phyloP scores from a whole-genome alignment of 306 rosid species.

The Fragaria vesca region DNA sequence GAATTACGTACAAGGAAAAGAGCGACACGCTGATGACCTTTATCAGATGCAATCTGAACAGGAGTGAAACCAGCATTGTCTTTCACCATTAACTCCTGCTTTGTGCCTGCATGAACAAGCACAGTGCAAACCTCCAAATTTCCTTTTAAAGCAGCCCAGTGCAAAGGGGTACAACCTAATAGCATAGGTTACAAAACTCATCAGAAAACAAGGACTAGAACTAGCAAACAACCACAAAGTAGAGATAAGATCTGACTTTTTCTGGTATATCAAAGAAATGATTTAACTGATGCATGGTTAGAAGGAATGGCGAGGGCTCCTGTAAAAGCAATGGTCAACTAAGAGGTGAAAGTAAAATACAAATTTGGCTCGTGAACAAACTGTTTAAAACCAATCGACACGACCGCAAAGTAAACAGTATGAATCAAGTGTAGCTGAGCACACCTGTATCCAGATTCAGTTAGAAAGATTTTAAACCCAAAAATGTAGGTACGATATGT shows the following conservation, averaged over 20 bases:
- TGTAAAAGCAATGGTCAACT: not conserved
- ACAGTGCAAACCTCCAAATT: conserved; percentile 77
- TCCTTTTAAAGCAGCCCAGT: conserved; percentile 90
- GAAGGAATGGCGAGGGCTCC: not conserved
- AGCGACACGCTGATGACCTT: conserved; percentile 93
- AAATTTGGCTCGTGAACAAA: not conserved
- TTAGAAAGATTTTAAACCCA: not conserved
- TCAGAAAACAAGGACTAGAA: not conserved
- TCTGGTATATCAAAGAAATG: not conserved
- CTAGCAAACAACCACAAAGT: not conserved
- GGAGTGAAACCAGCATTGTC: conserved; percentile 89
- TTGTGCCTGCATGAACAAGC: conserved; percentile 87
- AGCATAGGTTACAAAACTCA: conserved; percentile 24
- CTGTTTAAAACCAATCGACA: not conserved
- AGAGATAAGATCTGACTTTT: not conserved
- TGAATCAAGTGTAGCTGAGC: not conserved
- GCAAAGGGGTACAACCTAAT: conserved; percentile 92
- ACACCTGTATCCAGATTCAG: not conserved
- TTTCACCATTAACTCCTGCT: conserved; percentile 72
- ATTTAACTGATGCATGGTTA: not conserved
- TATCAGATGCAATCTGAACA: conserved; percentile 81
- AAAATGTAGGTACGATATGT: not conserved
- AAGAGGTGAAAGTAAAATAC: not conserved
- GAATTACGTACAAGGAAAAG: conserved; percentile 83
- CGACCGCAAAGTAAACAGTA: not conserved